Base-by-base conservation (phyloP, 2,329 filamentous ascomycete genomes). In the Camillea tinctor region DNA sequence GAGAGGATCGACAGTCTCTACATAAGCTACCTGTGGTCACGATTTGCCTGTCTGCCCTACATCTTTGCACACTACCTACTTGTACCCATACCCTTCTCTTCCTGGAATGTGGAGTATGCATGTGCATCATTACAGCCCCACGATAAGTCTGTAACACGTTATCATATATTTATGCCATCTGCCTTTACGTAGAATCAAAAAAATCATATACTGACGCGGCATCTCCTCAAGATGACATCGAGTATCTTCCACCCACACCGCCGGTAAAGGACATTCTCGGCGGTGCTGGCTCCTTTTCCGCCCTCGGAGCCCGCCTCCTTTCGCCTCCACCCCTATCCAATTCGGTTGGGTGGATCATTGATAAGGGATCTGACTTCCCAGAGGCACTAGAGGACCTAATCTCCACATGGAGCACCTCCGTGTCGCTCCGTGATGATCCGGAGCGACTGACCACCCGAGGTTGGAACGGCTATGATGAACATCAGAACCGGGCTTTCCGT, bases 341-440 rank as follows among this genome's bases (percentile, higher is more conserved):
- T 44, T 82, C 84, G 2, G 86, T 98, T 5, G 92, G 92, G 64
- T 98, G 93, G 93, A 88, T 98, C 63, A 86, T 98, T 50, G 94
- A 99, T 75, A 85, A 88, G 69, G 95, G 95, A 26, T 89, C 86
- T 17, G 95, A 98, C 75, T 98, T 98, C 66, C 93, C 94, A 0
- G 64, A 79, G 0, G 77, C 83, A 13, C 80, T 96, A 56, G 82
- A 84, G 53, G 72, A 81, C 1, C 80, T 84, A 50, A 87, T 99
- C 66, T 76, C 83, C 15, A 82, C 84, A 50, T 97, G 95, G 93
- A 77, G 87, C 17, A 97, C 93, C 1, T 85, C 85, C 5, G 90
- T 86, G 20, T 71, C 92, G 17, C 78, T 95, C 65, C 85, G 93
- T 56, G 77, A 85, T 54, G 87, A 90, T 57, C 79, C 81, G 1